Evolutionary conservation across 768 basidiomycete genomes (phyloP).

Genomic region (Solioccasus polychromus): DNA sequence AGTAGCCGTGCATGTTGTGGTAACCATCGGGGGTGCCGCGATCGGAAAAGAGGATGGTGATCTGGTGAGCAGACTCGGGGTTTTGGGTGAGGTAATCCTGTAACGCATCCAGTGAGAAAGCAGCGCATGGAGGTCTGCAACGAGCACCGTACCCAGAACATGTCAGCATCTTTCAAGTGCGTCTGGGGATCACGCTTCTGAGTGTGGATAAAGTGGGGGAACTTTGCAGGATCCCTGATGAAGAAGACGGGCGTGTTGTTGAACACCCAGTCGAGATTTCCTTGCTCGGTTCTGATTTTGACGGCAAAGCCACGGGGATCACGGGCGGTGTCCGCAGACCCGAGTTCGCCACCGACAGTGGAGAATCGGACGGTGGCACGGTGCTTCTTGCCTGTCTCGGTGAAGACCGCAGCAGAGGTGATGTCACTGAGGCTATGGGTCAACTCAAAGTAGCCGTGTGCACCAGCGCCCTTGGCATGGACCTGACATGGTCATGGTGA

Average conservation of each 20-base stretch:
- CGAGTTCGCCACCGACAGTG: slow-evolving; percentile 86
- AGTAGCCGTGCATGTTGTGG: slow-evolving; percentile 88
- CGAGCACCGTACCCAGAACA: slow-evolving; percentile 64
- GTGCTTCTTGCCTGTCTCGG: slow-evolving; percentile 62
- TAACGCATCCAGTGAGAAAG: slow-evolving; percentile 7
- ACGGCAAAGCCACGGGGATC: slow-evolving; percentile 93
- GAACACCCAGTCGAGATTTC: slow-evolving; percentile 91
- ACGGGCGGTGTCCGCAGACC: slow-evolving; percentile 88
- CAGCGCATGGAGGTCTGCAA: neutral
- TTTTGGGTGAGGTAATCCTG: slow-evolving; percentile 89
- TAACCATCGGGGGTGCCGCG: slow-evolving; percentile 91
- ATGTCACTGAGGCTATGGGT: slow-evolving; percentile 84
- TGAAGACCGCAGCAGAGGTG: slow-evolving; percentile 68
- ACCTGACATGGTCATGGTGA: slow-evolving; percentile 49
- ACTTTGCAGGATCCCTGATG: slow-evolving; percentile 83
- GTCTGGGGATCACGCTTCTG: slow-evolving; percentile 92
- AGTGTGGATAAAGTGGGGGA: slow-evolving; percentile 94
- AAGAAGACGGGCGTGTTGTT: slow-evolving; percentile 94
- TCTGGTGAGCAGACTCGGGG: slow-evolving; percentile 86
- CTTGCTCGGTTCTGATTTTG: slow-evolving; percentile 87
- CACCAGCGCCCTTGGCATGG: slow-evolving; percentile 90
- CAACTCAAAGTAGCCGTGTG: slow-evolving; percentile 90
- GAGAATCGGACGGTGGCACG: slow-evolving; percentile 85
- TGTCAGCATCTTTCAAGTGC: slow-evolving; percentile 83
- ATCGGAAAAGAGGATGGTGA: slow-evolving; percentile 92